phyloP scores from a whole-genome alignment of 2,329 filamentous ascomycete species.

The Cercospora beticola region DNA sequence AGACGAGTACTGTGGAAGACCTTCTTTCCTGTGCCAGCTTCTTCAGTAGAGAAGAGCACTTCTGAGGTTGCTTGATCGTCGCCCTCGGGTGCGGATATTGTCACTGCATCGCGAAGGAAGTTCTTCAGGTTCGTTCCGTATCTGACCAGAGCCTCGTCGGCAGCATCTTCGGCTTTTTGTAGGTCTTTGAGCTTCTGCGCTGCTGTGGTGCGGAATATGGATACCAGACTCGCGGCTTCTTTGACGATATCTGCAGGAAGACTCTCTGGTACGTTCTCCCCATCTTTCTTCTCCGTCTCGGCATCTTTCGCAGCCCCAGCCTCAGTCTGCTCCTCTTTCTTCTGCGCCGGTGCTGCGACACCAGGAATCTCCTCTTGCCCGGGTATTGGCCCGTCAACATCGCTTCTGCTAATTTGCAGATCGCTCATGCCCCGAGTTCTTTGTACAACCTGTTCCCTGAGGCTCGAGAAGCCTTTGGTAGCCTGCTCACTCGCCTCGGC shows the following conservation, averaged over 20 bases:
- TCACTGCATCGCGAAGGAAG: constrained; percentile 88
- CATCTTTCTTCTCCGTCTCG: constrained; percentile 10
- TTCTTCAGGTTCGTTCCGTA: constrained; percentile 88
- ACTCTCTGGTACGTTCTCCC: constrained; percentile 42
- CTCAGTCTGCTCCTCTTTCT: constrained; percentile 8
- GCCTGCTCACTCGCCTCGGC: constrained; percentile 69
- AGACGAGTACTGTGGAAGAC: constrained; percentile 94
- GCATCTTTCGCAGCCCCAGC: constrained; percentile 9
- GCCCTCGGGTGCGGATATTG: constrained; percentile 69
- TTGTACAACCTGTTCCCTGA: constrained; percentile 48
- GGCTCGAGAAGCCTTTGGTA: constrained; percentile 71
- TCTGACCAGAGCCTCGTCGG: constrained; percentile 88
- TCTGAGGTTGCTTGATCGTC: constrained; percentile 49
- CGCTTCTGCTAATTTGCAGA: constrained; percentile 7
- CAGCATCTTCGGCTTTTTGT: constrained; percentile 88
- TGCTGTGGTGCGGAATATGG: constrained; percentile 56
- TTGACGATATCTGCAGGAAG: constrained; percentile 53
- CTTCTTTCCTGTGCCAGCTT: constrained; percentile 77
- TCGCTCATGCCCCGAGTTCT: constrained; percentile 32
- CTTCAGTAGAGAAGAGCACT: constrained; percentile 90
- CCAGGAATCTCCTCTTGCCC: constrained; percentile 34
- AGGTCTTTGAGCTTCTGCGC: constrained; percentile 73
- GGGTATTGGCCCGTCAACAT: constrained; percentile 29
- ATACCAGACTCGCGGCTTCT: constrained; percentile 66
- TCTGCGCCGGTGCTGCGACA: neutral